Conservation (phyloP, 2,329 filamentous ascomycete genomes). For the Fonsecaea nubica region DNA sequence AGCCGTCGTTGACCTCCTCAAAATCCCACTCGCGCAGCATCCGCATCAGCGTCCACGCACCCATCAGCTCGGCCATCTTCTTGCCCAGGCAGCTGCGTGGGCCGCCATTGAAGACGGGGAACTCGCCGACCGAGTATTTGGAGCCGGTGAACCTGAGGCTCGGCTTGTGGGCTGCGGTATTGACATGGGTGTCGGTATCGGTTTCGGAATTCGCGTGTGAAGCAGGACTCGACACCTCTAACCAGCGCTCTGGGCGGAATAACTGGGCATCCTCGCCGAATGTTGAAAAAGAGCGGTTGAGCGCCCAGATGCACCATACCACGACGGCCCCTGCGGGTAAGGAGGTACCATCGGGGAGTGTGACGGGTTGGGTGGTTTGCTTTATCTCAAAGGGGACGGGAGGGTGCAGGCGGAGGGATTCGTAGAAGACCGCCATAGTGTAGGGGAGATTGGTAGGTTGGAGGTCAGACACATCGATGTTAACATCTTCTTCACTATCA, state of each 20-base stretch:
- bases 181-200: too few species aligned
- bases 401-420: constrained; percentile 66
- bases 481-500: constrained; percentile 38
- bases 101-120: constrained; percentile 72
- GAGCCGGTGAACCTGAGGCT: constrained; percentile 2
- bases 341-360: constrained; percentile 52
- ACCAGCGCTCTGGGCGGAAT: constrained; percentile 63
- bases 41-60: constrained; percentile 61
- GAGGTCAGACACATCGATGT: constrained; percentile 47
- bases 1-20: constrained; percentile 35
- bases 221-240: constrained; percentile 42
- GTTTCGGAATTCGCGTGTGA: neutral
- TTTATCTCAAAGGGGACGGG: constrained; percentile 72
- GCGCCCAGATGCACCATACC: constrained; percentile 69
- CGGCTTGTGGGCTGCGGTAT: neutral
- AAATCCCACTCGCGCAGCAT: constrained; percentile 62
- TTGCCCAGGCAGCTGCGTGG: constrained; percentile 67
- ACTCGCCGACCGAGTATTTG: constrained; percentile 55
- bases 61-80: constrained; percentile 68
- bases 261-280: constrained; percentile 64
- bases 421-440: constrained; percentile 66
- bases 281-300: constrained; percentile 62
- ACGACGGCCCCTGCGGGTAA: constrained; percentile 62
- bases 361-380: constrained; percentile 60
- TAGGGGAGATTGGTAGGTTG: constrained; percentile 58